phyloP scores from a whole-genome alignment of 1,284 basidiomycete species.

The Fistulinella cinereoalba region DNA sequence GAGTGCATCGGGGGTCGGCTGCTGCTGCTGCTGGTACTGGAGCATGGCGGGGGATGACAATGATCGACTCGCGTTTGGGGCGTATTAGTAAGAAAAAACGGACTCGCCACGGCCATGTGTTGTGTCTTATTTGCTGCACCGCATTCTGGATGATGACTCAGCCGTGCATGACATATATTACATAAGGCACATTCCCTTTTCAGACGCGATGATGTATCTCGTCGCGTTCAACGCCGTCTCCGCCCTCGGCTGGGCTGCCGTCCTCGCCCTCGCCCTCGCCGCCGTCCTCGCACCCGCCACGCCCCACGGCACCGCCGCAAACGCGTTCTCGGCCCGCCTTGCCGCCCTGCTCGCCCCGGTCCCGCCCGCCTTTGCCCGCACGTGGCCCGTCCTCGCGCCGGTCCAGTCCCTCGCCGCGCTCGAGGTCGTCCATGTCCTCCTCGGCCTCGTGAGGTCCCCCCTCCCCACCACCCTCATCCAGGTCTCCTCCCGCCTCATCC shows the following conservation, averaged over 20 bases:
- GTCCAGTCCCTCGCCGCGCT: constrained; percentile 82
- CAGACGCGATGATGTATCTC: constrained; percentile 51
- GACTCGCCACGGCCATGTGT: constrained; percentile 8
- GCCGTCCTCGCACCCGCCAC: background rate
- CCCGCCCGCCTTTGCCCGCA: constrained; percentile 50
- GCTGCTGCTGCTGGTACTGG: constrained; percentile 32
- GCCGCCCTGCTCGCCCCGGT: constrained; percentile 41
- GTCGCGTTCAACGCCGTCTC: constrained; percentile 77
- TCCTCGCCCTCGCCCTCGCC: constrained; percentile 50
- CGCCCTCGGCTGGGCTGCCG: constrained; percentile 67
- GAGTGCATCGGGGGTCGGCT: constrained; percentile 36
- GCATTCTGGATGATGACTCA: background rate
- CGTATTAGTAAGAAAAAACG: constrained; percentile 39
- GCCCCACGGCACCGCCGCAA: constrained; percentile 1
- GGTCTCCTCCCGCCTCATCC: constrained; percentile 81
- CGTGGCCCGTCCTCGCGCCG: constrained; percentile 64
- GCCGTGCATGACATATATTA: constrained; percentile 15
- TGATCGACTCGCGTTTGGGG: constrained; percentile 37
- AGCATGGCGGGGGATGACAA: constrained; percentile 35
- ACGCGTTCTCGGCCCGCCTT: constrained; percentile 25
- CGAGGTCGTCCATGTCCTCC: constrained; percentile 79
- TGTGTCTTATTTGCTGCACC: constrained; percentile 22
- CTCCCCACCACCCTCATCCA: constrained; percentile 83
- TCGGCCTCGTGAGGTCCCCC: constrained; percentile 84
- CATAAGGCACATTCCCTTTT: constrained; percentile 8